Evolutionary conservation across 306 rosid genomes (phyloP).

Genomic region (Citrullus mucosospermus): DNA sequence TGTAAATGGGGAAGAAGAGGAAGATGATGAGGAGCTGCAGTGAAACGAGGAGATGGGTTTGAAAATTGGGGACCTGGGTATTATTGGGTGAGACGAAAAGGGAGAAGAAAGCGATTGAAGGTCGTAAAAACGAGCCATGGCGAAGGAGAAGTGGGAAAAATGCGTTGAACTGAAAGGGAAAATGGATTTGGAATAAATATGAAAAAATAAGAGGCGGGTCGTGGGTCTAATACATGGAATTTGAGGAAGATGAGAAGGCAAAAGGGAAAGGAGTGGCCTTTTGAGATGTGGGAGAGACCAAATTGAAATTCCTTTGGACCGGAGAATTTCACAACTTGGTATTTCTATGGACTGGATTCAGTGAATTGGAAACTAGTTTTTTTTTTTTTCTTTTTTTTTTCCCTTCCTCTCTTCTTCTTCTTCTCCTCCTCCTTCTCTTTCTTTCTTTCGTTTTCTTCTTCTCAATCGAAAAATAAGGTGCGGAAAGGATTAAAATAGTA

Average conservation of each 20-base stretch:
- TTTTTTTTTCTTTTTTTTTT: too few species aligned
- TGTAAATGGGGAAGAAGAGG: slow-evolving; percentile 60
- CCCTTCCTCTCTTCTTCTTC: too few species aligned
- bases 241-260: slow-evolving; percentile 4
- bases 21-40: slow-evolving; percentile 19
- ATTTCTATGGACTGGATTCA: background rate
- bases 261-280: background rate
- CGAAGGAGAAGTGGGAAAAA: background rate
- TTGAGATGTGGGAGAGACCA: slow-evolving; percentile 4
- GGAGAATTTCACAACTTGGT: background rate
- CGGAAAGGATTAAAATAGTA: too few species aligned
- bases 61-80: slow-evolving; percentile 12
- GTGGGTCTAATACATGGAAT: background rate
- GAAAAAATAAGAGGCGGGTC: background rate
- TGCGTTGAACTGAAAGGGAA: background rate
- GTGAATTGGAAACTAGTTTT: background rate
- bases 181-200: background rate
- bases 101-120: slow-evolving; percentile 27
- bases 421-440: too few species aligned
- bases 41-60: slow-evolving; percentile 35
- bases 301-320: background rate
- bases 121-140: slow-evolving; percentile 43
- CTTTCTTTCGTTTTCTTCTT: too few species aligned
- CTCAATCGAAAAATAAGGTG: too few species aligned
- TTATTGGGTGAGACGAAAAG: slow-evolving; percentile 7